Conservation (phyloP, 176 grass and related monocot genomes). For the Bonia amplexicaulis region DNA sequence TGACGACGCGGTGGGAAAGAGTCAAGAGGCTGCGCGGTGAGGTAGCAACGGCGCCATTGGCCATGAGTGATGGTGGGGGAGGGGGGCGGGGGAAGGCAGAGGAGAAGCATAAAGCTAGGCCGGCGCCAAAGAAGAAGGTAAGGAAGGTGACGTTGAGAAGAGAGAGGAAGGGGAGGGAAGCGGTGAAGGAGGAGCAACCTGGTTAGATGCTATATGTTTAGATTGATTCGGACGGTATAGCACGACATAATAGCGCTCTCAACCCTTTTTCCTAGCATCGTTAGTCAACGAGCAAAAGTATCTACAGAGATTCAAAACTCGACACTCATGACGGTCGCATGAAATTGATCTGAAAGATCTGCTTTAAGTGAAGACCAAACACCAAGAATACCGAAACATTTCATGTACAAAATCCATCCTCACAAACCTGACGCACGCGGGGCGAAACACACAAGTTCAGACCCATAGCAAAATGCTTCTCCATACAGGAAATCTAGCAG, state of each 20-base stretch:
- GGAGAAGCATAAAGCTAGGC: too few species aligned
- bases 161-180: too few species aligned
- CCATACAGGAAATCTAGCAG: neutral
- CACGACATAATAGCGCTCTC: too few species aligned
- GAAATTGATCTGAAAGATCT: neutral
- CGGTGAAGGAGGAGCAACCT: too few species aligned
- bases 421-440: neutral
- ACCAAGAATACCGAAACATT: neutral
- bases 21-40: accelerated
- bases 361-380: neutral
- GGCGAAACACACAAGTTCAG: neutral
- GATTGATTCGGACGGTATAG: too few species aligned
- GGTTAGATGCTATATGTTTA: too few species aligned
- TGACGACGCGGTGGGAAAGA: accelerated
- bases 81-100: too few species aligned
- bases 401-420: neutral
- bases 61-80: too few species aligned
- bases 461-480: neutral
- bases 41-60: too few species aligned
- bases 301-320: neutral
- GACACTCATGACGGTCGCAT: too few species aligned
- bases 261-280: neutral
- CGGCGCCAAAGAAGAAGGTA: accelerated
- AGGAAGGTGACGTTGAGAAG: too few species aligned
- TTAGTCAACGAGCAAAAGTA: neutral